These are phyloP conservation scores for Penicillium thymicola DNA, from an alignment of 2,329 filamentous ascomycete genomes.

Conservation along the genomic window DNA sequence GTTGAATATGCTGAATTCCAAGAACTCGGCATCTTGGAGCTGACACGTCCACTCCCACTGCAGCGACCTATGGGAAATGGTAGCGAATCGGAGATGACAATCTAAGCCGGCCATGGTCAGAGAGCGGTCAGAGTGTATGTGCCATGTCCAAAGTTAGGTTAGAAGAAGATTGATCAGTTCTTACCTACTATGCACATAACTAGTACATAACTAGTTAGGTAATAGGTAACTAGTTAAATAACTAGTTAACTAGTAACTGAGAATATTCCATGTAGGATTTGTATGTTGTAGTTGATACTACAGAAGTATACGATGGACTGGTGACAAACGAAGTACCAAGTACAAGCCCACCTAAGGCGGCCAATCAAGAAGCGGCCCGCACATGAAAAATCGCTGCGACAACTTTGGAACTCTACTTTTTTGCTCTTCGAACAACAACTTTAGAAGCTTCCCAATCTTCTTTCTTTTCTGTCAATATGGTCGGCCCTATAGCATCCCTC, in stretches of 20 bases:
- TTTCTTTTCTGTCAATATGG: slow-evolving; percentile 27
- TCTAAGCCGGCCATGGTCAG: not conserved
- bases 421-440: not conserved
- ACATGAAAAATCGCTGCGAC: slow-evolving; percentile 17
- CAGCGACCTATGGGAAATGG: not conserved
- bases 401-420: not conserved
- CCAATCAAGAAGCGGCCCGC: slow-evolving; percentile 20
- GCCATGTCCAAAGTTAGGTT: not conserved
- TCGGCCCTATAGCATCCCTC: slow-evolving; percentile 34
- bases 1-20: slow-evolving; percentile 10
- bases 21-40: slow-evolving; percentile 14
- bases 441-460: not conserved
- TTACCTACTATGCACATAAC: not conserved
- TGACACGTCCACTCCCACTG: slow-evolving; percentile 1
- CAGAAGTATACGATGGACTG: not conserved
- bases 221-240: too few species aligned
- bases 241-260: too few species aligned
- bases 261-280: too few species aligned
- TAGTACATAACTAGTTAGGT: not conserved
- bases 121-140: not conserved
- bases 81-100: not conserved
- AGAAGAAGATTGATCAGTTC: not conserved
- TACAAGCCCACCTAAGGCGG: not conserved
- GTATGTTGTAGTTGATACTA: not conserved
- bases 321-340: not conserved